Conservation (phyloP, 2,329 filamentous ascomycete genomes). For the Penicillium sp. region DNA sequence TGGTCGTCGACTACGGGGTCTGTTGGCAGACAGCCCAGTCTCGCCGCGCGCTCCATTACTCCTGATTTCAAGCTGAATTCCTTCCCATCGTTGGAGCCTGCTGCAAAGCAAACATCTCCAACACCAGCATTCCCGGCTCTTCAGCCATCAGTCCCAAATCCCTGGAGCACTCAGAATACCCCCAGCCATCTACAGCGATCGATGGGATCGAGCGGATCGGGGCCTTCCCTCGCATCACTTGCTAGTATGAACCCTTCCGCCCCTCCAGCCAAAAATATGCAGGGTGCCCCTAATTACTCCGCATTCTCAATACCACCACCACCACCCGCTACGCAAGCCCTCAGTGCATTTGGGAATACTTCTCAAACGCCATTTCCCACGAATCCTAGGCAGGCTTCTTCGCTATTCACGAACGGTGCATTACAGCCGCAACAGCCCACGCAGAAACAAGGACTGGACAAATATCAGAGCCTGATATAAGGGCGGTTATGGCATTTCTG, state of each 20-base stretch:
- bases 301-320: slow-evolving; percentile 49
- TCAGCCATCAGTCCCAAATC: slow-evolving; percentile 36
- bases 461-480: slow-evolving; percentile 61
- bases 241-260: slow-evolving; percentile 30
- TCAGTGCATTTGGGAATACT: slow-evolving; percentile 25
- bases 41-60: slow-evolving; percentile 54
- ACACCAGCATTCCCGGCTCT: slow-evolving; percentile 31
- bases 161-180: slow-evolving; percentile 24
- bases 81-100: slow-evolving; percentile 54
- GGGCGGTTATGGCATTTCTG: not conserved
- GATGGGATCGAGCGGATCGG: slow-evolving; percentile 22
- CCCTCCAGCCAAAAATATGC: slow-evolving; percentile 22
- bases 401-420: slow-evolving; percentile 31
- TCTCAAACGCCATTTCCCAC: slow-evolving; percentile 24
- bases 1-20: slow-evolving; percentile 46
- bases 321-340: slow-evolving; percentile 37
- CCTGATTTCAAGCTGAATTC: slow-evolving; percentile 55
- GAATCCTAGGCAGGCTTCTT: slow-evolving; percentile 23
- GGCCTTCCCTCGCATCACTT: slow-evolving; percentile 31
- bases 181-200: slow-evolving; percentile 21
- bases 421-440: slow-evolving; percentile 28
- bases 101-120: slow-evolving; percentile 38
- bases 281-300: slow-evolving; percentile 37
- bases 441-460: slow-evolving; percentile 55
- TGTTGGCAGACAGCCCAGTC: slow-evolving; percentile 29